Percentiles rank a stretch among this genome's conserved stretches.
Evolutionary conservation across 2,329 filamentous ascomycete genomes (phyloP).

Genomic region (Exophiala aquamarina): DNA sequence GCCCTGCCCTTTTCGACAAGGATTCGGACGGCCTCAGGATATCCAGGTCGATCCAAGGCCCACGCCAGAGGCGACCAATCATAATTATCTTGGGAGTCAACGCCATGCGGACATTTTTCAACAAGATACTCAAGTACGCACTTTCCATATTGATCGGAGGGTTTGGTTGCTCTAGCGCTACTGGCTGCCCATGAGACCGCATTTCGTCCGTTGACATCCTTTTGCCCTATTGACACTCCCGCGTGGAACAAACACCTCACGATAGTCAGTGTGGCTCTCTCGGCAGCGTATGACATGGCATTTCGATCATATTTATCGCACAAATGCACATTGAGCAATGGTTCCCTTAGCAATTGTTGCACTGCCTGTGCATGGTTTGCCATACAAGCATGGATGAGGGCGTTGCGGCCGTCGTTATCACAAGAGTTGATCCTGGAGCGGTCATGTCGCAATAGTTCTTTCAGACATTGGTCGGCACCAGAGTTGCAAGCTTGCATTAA

Average conservation of each 20-base stretch:
- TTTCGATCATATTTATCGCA: conserved; percentile 11
- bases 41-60: conserved; percentile 15
- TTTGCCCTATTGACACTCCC: conserved; percentile 2
- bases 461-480: conserved; percentile 11
- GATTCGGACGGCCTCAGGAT: conserved; percentile 8
- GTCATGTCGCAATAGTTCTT: conserved; percentile 10
- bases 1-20: conserved; percentile 8
- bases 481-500: conserved; percentile 8
- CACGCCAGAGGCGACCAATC: conserved; percentile 17
- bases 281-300: conserved; percentile 13
- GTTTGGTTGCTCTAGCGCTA: conserved; percentile 7
- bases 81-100: conserved; percentile 11
- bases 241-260: conserved; percentile 5
- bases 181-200: conserved; percentile 15
- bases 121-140: conserved; percentile 11
- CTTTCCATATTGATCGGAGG: conserved; percentile 5
- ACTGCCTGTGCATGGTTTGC: conserved; percentile 6
- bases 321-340: conserved; percentile 8
- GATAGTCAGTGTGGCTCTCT: conserved; percentile 2
- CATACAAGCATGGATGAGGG: conserved; percentile 14
- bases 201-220: conserved; percentile 15
- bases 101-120: conserved; percentile 7
- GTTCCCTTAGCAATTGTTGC: conserved; percentile 1
- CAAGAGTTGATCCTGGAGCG: conserved; percentile 13
- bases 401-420: conserved; percentile 13